These are phyloP conservation scores for Diaporthe batatas DNA, from an alignment of 2,329 filamentous ascomycete genomes.

Conservation along the genomic window DNA sequence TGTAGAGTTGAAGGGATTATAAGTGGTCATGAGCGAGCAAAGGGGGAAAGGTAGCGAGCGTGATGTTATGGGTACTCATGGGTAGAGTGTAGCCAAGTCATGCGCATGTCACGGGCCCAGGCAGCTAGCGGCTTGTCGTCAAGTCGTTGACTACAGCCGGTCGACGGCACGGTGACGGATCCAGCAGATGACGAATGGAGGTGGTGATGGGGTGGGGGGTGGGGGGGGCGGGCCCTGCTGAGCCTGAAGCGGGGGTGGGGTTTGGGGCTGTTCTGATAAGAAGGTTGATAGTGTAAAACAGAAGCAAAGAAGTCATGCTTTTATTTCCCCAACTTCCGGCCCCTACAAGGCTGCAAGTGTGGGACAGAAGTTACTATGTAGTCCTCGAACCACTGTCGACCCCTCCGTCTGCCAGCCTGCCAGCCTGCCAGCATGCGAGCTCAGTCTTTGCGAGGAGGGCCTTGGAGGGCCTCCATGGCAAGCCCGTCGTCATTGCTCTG, in stretches of 20 bases:
- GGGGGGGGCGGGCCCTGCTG: not conserved
- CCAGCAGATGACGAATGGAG: too few relatives aligned
- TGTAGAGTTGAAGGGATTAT: too few relatives aligned
- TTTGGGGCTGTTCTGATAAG: not conserved
- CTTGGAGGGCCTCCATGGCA: not conserved
- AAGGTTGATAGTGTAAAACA: not conserved
- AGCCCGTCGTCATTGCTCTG: not conserved
- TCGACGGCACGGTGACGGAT: not conserved
- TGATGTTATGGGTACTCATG: not conserved
- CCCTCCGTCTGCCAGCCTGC: not conserved
- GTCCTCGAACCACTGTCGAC: not conserved
- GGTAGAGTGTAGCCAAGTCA: not conserved
- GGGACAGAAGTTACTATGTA: not conserved
- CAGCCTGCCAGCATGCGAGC: not conserved
- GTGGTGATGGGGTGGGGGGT: too few relatives aligned
- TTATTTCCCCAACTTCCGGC: too few relatives aligned
- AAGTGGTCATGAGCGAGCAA: not conserved
- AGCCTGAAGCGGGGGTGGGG: too few relatives aligned
- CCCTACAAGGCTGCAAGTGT: not conserved
- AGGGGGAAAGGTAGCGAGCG: not conserved
- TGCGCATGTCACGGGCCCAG: slow-evolving; percentile 11
- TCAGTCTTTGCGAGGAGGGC: not conserved
- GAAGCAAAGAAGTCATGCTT: too few relatives aligned
- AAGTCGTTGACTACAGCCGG: not conserved
- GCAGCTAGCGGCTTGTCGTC: not conserved